phyloP scores from a whole-genome alignment of 768 basidiomycete genomes.

The Galerina sulciceps region DNA sequence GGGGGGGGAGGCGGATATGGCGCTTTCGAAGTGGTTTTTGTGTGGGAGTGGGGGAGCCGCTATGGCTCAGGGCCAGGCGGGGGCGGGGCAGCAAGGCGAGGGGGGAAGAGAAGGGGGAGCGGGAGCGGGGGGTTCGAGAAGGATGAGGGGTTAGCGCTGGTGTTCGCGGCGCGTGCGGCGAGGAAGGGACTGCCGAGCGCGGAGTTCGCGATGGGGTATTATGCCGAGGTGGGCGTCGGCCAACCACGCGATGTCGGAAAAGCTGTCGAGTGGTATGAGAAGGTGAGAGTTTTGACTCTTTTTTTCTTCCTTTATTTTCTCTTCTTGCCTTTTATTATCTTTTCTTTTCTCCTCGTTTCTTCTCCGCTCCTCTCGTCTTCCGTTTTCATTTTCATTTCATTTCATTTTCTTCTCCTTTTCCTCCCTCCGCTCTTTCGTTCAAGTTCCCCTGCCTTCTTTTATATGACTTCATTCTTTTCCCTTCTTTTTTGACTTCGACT shows the following conservation, averaged over 20 bases:
- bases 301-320: not conserved
- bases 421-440: not conserved
- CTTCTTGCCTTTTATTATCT: not conserved
- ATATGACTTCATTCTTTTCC: not conserved
- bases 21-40: constrained; percentile 95
- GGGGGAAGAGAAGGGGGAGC: constrained; percentile 4
- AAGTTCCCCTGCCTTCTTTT: too few relatives aligned
- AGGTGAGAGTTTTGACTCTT: constrained; percentile 29
- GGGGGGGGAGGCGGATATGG: constrained; percentile 95
- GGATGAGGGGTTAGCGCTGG: constrained; percentile 83
- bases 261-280: constrained; percentile 80
- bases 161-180: constrained; percentile 90
- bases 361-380: not conserved
- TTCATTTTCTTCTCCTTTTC: not conserved
- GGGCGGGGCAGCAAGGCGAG: too few relatives aligned
- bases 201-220: constrained; percentile 97
- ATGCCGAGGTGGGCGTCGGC: constrained; percentile 91
- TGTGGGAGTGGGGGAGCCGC: constrained; percentile 64
- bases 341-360: not conserved
- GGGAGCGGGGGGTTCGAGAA: constrained; percentile 73
- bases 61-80: not conserved
- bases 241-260: constrained; percentile 61
- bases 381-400: not conserved
- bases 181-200: constrained; percentile 76
- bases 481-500: not conserved